Conservation (phyloP, 176 grass and related monocot genomes). For the Musa schizocarpa region DNA sequence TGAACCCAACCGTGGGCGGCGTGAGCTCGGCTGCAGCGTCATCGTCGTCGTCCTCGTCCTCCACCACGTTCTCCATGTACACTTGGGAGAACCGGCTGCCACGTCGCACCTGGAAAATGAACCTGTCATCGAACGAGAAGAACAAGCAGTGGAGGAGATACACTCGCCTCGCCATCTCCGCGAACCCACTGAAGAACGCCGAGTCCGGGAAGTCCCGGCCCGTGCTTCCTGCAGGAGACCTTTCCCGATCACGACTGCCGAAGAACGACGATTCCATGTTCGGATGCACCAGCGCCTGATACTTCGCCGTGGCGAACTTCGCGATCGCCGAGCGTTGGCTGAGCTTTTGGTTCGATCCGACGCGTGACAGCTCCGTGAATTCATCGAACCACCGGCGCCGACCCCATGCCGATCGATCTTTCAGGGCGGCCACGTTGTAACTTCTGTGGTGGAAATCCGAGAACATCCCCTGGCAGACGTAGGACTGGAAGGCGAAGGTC, state of each 20-base stretch:
- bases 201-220: slow-evolving; percentile 63
- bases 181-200: slow-evolving; percentile 63
- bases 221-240: slow-evolving; percentile 42
- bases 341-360: slow-evolving; percentile 33
- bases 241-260: slow-evolving; percentile 60
- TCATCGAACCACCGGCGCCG: slow-evolving; percentile 71
- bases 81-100: slow-evolving; percentile 71
- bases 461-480: slow-evolving; percentile 87
- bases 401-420: slow-evolving; percentile 57
- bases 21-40: not conserved
- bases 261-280: slow-evolving; percentile 96
- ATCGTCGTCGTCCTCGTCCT: slow-evolving; percentile 31
- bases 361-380: slow-evolving; percentile 65
- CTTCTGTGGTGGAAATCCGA: slow-evolving; percentile 72
- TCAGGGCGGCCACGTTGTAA: slow-evolving; percentile 62
- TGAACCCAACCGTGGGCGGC: slow-evolving; percentile 48
- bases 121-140: slow-evolving; percentile 57
- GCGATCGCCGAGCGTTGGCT: slow-evolving; percentile 40
- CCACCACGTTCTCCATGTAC: slow-evolving; percentile 75
- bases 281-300: slow-evolving; percentile 73
- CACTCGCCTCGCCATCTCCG: slow-evolving; percentile 76
- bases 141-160: slow-evolving; percentile 93
- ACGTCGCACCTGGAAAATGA: slow-evolving; percentile 47
- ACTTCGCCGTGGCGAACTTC: slow-evolving; percentile 75
- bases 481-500: slow-evolving; percentile 79